Percentiles rank a stretch among this genome's conserved stretches.
Evolutionary conservation across 495 filamentous ascomycete species (phyloP).

Genomic region (Amorphotheca resinae): DNA sequence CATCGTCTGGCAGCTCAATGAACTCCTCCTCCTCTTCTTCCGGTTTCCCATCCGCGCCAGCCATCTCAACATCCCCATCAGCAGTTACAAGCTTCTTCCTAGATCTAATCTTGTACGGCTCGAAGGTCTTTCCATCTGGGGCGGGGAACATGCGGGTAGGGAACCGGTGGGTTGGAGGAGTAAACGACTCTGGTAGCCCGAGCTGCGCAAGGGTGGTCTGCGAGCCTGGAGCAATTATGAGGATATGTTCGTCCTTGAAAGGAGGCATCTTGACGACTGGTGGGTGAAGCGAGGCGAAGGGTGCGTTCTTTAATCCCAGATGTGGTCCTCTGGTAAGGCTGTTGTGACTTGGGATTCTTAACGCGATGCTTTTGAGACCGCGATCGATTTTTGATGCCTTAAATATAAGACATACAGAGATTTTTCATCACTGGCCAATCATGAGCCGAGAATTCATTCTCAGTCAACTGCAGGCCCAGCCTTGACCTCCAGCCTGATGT

Average conservation of each 20-base stretch:
- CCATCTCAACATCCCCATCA: slow-evolving; percentile 37
- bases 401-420: no score
- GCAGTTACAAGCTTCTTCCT: slow-evolving; percentile 42
- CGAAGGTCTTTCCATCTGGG: slow-evolving; percentile 56
- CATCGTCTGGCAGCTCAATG: slow-evolving; percentile 77
- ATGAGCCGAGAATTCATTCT: no score
- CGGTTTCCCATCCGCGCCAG: slow-evolving; percentile 21
- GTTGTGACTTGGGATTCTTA: no score
- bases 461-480: no score
- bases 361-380: no score
- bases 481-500: no score
- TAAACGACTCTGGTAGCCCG: slow-evolving; percentile 82
- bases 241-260: slow-evolving; percentile 36
- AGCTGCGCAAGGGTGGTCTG: slow-evolving; percentile 89
- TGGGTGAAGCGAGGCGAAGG: background rate
- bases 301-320: no score
- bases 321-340: no score
- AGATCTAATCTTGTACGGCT: slow-evolving; percentile 71
- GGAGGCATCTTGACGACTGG: slow-evolving; percentile 14
- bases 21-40: slow-evolving; percentile 40
- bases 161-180: slow-evolving; percentile 67
- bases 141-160: slow-evolving; percentile 89
- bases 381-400: no score
- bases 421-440: no score
- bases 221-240: slow-evolving; percentile 85